Evolutionary conservation across 2,329 filamentous ascomycete genomes (phyloP).

Genomic region (Chaetomium olivaceum): DNA sequence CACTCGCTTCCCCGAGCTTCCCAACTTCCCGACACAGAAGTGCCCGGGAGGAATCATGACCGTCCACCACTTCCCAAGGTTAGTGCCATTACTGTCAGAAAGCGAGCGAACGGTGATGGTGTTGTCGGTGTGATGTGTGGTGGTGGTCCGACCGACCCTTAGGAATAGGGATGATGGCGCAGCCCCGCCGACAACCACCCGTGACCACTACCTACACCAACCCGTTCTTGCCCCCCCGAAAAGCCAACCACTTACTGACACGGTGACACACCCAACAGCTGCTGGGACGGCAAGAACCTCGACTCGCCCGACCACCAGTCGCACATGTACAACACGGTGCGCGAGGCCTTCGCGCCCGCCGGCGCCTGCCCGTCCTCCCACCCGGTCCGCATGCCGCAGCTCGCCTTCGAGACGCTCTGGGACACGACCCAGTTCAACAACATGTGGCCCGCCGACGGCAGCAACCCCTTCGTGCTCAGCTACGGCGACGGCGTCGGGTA

Average conservation of each 20-base stretch:
- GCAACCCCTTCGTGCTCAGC: conserved; percentile 35
- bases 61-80: conserved; percentile 42
- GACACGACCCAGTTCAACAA: conserved; percentile 44
- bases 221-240: background rate
- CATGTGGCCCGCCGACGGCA: conserved; percentile 41
- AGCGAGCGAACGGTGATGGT: no score
- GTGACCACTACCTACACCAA: conserved; percentile 10
- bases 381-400: conserved; percentile 38
- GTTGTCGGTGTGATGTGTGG: no score
- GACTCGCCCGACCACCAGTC: conserved; percentile 40
- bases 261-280: conserved; percentile 50
- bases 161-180: no score
- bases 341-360: conserved; percentile 31
- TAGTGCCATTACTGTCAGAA: background rate
- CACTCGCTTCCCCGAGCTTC: conserved; percentile 38
- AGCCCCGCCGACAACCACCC: no score
- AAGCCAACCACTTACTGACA: background rate
- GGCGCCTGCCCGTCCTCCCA: conserved; percentile 35
- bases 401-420: conserved; percentile 49
- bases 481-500: conserved; percentile 34
- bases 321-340: conserved; percentile 37
- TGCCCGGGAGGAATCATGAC: conserved; percentile 48
- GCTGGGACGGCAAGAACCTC: conserved; percentile 52
- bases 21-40: conserved; percentile 43
- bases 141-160: no score